A percentile compares a stretch with the other conserved stretches of the same genome.
phyloP scores from a whole-genome alignment of 2,329 filamentous ascomycete genomes.

The Ascosphaera apis region DNA sequence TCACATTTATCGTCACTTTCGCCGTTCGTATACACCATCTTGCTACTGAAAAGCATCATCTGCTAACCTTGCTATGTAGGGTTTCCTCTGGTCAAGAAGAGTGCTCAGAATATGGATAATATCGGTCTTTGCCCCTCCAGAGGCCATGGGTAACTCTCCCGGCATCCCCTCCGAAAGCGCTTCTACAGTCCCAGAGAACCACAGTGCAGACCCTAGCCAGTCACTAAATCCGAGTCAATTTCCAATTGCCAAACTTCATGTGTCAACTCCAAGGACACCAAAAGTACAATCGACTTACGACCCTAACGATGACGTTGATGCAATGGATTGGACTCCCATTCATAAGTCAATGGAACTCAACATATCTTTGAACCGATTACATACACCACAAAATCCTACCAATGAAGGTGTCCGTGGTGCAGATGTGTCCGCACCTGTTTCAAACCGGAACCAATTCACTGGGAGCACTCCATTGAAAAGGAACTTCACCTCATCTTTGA shows the following conservation, averaged over 20 bases:
- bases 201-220: slow-evolving; percentile 5
- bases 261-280: slow-evolving; percentile 8
- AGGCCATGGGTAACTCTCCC: slow-evolving; percentile 7
- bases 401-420: slow-evolving; percentile 18
- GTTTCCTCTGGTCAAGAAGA: slow-evolving; percentile 15
- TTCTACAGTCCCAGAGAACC: slow-evolving; percentile 5
- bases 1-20: slow-evolving; percentile 18
- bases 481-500: slow-evolving; percentile 10
- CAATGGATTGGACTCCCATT: slow-evolving; percentile 29
- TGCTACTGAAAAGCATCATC: neutral
- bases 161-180: slow-evolving; percentile 6
- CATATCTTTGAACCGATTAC: slow-evolving; percentile 20
- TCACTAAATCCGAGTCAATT: slow-evolving; percentile 11
- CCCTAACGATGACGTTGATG: slow-evolving; percentile 14
- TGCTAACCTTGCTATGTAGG: slow-evolving; percentile 12
- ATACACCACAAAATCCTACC: slow-evolving; percentile 18
- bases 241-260: slow-evolving; percentile 19
- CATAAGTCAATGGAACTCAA: slow-evolving; percentile 15
- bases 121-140: slow-evolving; percentile 11
- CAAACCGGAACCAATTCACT: slow-evolving; percentile 6
- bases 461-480: slow-evolving; percentile 15
- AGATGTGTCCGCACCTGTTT: slow-evolving; percentile 12
- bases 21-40: slow-evolving; percentile 11
- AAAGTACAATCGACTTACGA: slow-evolving; percentile 12
- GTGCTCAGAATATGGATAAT: slow-evolving; percentile 17